Evolutionary conservation across 2,329 filamentous ascomycete genomes (phyloP), one percentile per base, ranked within the genome.

Genomic region (Neoascochyta sp.): DNA sequence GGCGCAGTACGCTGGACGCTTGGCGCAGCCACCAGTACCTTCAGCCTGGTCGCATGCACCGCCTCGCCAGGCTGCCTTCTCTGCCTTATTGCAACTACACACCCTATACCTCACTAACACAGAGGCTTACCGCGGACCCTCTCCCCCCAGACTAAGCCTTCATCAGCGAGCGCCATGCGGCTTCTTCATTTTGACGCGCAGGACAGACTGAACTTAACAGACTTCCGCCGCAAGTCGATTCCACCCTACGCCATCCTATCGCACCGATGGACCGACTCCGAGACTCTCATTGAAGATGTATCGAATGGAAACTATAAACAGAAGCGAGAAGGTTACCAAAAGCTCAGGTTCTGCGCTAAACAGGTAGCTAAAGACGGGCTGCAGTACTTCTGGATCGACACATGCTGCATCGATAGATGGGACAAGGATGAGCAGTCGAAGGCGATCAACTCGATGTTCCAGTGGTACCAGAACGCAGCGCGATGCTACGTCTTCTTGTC

Each of bases 231-330:
- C 27, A 43, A 45, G 18, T 21, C 26, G 6, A 41, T 42, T 17
- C 38, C 36, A 24, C 43, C 34, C 21, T 61, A 61, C 34, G 58
- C 54, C 5, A 62, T 63, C 25, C 53, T 63, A 8, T 63, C 56
- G 12, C 60, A 64, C 38, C 52, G 45, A 31, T 62, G 57, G 58
- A 27, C 36, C 14, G 32, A 46, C 22, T 49, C 52, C 9, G 53
- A 64, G 43, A 35, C 55, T 16, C 47, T 44, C 15, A 42, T 56
- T 22, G 32, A 52, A 37, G 45, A 60, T 29, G 21, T 54, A 33
- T 18, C 9, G 15, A 38, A 23, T 22, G 26, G 23, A 12, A 25
- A n/a, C 14, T 42, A 43, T 19, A 41, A 36, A 29, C 7, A 27
- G 14, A 38, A 39, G 15, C 31, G 41, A 32, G 24, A 43, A 32